Base-by-base conservation (phyloP, 805 yeast genomes). In the Priceomyces melissophilus region DNA sequence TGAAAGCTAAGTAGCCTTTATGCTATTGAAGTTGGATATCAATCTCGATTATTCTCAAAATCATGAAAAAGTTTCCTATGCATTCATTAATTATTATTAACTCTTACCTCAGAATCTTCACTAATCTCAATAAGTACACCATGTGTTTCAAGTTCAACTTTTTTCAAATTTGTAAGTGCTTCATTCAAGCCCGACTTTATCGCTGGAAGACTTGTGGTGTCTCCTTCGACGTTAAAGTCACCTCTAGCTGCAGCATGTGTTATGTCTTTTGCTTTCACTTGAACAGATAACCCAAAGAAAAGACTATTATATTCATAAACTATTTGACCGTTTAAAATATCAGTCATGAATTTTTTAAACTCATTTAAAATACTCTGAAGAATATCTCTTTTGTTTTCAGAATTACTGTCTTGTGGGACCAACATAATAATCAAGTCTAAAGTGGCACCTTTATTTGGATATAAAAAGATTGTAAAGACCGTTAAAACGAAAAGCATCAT, bases 281-380 rank as follows among this genome's bases (percentile, higher is more conserved):
- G 36, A 5, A 41, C 30, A 7, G 44, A 35, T 8, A 41, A 14
- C 4, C 43, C 48, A 23, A 39, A 27, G 25, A 44, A 38, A 12
- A 42, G 30, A 4, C 35, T 35, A 30, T 39, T 31, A 33, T 41
- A 44, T 13, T 38, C 42, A 36, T 35, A 34, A n/a, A 29, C 33
- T 13, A 44, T 27, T 1, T n/a, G 27, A 15, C 38, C 35, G 25
- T 41, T 14, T 14, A 44, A 30, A 6, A 10, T 15, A 1, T 30
- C 10, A 1, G 10, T 30, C 10, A 41, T 32, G 16, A 26, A 35
- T 4, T 16, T 11, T 26, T 38, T 38, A 29, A 36, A 40, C 25
- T 30, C 33, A n/a, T 40, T 30, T 32, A 44, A 29, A 9, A 41
- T 26, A 15, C 30, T 27, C 16, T 35, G 30, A 11, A 35, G 30